phyloP scores from a whole-genome alignment of 2,329 filamentous ascomycete species.

The Ascochyta pisi region DNA sequence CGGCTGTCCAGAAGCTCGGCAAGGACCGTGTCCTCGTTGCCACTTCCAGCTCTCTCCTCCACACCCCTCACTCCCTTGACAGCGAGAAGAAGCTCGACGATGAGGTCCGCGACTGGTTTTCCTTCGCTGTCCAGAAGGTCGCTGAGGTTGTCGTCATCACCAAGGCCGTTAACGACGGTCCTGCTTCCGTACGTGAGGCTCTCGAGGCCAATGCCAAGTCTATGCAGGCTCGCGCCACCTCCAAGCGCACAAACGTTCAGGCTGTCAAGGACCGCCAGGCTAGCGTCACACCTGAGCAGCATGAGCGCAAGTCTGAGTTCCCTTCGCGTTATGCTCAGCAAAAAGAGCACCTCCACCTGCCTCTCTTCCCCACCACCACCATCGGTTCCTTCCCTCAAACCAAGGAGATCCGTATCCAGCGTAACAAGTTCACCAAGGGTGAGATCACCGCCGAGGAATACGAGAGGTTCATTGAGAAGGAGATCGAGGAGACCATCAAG shows the following conservation, averaged over 20 bases:
- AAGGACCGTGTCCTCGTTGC: conserved; percentile 97
- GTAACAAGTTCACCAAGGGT: conserved; percentile 98
- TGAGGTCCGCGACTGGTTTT: conserved; percentile 98
- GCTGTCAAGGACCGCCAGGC: conserved; percentile 96
- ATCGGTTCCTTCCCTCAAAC: conserved; percentile 99
- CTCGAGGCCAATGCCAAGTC: conserved; percentile 98
- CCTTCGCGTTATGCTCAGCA: conserved; percentile 83
- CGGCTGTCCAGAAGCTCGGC: conserved; percentile 91
- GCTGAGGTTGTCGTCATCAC: conserved; percentile 89
- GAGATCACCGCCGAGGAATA: conserved; percentile 93
- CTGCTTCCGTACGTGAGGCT: conserved; percentile 82
- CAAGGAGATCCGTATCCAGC: conserved; percentile 94
- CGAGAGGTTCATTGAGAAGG: conserved; percentile 99
- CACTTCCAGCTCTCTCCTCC: conserved; percentile 95
- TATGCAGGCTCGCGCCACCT: conserved; percentile 86
- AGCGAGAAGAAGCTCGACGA: conserved; percentile 98
- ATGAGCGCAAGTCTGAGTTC: conserved; percentile 94
- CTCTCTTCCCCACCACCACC: conserved; percentile 97
- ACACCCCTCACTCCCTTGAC: conserved; percentile 96
- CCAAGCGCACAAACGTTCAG: conserved; percentile 94
- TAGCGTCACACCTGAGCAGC: conserved; percentile 81
- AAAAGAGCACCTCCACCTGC: conserved; percentile 90
- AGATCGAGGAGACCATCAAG: conserved; percentile 93
- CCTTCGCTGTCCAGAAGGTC: conserved; percentile 95
- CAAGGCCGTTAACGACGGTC: conserved; percentile 94